phyloP scores from a whole-genome alignment of 148 eudicot genomes.

The Fagopyrum esculentum region DNA sequence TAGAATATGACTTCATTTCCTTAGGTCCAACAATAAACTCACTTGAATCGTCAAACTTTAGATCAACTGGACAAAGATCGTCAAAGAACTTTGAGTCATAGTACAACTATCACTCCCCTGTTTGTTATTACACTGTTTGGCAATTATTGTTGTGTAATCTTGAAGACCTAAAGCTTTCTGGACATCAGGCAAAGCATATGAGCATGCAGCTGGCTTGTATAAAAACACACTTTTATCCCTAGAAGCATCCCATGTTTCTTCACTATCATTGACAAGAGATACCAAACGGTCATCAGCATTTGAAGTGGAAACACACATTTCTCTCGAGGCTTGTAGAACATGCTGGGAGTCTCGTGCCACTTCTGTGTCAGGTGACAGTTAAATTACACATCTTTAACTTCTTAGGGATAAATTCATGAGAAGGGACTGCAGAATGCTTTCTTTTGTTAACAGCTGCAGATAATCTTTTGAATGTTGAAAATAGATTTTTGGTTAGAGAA shows the following conservation, averaged over 20 bases:
- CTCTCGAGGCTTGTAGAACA: slow-evolving; percentile 31
- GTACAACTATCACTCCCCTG: not conserved
- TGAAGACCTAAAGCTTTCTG: slow-evolving; percentile 12
- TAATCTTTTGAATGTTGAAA: slow-evolving; percentile 20
- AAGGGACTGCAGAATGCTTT: slow-evolving; percentile 20
- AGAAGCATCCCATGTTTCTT: slow-evolving; percentile 23
- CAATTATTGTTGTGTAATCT: slow-evolving; percentile 21
- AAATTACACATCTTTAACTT: slow-evolving; percentile 36
- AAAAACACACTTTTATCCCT: slow-evolving; percentile 20
- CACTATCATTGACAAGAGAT: slow-evolving; percentile 53
- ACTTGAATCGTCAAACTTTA: slow-evolving; percentile 9
- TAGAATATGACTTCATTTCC: slow-evolving; percentile 7
- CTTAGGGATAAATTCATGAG: slow-evolving; percentile 36
- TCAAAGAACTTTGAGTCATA: slow-evolving; percentile 8
- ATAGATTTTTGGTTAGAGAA: slow-evolving; percentile 31
- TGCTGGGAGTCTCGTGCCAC: slow-evolving; percentile 32
- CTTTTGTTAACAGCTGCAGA: slow-evolving; percentile 13
- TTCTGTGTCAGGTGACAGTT: slow-evolving; percentile 27
- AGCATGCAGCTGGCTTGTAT: slow-evolving; percentile 35
- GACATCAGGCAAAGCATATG: slow-evolving; percentile 14
- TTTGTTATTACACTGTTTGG: slow-evolving; percentile 9
- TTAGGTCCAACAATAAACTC: slow-evolving; percentile 5
- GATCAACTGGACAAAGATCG: slow-evolving; percentile 13
- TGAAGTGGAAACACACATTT: slow-evolving; percentile 20
- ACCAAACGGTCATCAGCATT: slow-evolving; percentile 29